A percentile compares a stretch with the other conserved stretches of the same genome.
These are phyloP conservation scores for Cutaneotrichosporon sp. DNA, from an alignment of 1,284 basidiomycete genomes.

Conservation along the genomic window DNA sequence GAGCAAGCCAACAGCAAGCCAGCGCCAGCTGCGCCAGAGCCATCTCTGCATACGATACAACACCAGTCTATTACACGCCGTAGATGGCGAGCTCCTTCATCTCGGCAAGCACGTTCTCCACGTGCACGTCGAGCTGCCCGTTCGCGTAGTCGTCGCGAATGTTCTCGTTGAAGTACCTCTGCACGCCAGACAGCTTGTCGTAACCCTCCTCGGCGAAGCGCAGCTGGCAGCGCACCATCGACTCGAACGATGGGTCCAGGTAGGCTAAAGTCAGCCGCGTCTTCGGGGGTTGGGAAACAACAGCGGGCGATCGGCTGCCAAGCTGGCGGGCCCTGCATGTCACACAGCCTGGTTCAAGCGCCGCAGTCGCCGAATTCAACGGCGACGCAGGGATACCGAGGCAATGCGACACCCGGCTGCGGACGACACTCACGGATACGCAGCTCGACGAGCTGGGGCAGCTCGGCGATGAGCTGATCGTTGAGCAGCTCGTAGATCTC, in stretches of 20 bases:
- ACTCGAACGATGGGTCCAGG: slow-evolving; percentile 97
- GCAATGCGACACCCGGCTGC: no score
- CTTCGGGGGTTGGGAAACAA: background rate
- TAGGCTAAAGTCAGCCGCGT: slow-evolving; percentile 57
- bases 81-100: slow-evolving; percentile 96
- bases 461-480: slow-evolving; percentile 83
- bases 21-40: background rate
- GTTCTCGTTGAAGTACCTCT: slow-evolving; percentile 88
- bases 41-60: slow-evolving; percentile 10
- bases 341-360: background rate
- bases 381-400: background rate
- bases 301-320: background rate
- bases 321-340: background rate
- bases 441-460: slow-evolving; percentile 90
- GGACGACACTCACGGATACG: slow-evolving; percentile 66
- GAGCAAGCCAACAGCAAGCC: no score
- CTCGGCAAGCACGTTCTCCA: slow-evolving; percentile 89
- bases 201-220: slow-evolving; percentile 98
- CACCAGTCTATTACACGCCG: slow-evolving; percentile 33
- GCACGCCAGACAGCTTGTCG: slow-evolving; percentile 94
- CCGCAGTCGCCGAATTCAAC: background rate
- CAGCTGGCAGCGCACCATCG: slow-evolving; percentile 97
- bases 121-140: slow-evolving; percentile 92
- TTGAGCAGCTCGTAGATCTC: slow-evolving; percentile 93
- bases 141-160: slow-evolving; percentile 97